phyloP scores from a whole-genome alignment of 2,329 filamentous ascomycete genomes.

The Waltergamsia citrina region DNA sequence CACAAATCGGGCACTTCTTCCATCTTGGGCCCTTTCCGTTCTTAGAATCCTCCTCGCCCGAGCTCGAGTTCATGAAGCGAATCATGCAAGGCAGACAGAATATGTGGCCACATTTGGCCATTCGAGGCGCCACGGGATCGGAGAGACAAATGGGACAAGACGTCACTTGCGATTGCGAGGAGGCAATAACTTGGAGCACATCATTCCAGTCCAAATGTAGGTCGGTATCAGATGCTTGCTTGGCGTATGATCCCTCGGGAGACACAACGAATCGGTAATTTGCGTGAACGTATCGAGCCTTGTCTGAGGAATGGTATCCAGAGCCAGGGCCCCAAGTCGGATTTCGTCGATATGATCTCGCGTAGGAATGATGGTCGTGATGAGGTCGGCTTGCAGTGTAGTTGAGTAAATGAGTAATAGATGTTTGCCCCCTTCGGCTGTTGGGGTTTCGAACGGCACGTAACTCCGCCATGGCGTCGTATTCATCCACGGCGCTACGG shows the following conservation, averaged over 20 bases:
- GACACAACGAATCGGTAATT: conserved; percentile 97
- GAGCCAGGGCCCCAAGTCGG: conserved; percentile 79
- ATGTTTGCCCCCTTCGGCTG: conserved; percentile 85
- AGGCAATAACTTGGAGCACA: conserved; percentile 86
- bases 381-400: conserved; percentile 72
- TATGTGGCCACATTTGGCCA: conserved; percentile 96
- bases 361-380: conserved; percentile 42
- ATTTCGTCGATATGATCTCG: conserved; percentile 56
- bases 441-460: conserved; percentile 46
- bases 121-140: conserved; percentile 84
- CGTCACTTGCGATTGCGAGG: conserved; percentile 75
- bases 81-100: conserved; percentile 92
- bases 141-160: conserved; percentile 94
- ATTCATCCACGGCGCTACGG: conserved; percentile 48
- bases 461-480: conserved; percentile 82
- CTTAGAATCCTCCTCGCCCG: conserved; percentile 51
- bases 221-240: conserved; percentile 79
- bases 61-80: conserved; percentile 84
- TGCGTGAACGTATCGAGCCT: conserved; percentile 82
- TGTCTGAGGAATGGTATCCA: conserved; percentile 83
- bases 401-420: conserved; percentile 93
- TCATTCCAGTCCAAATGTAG: conserved; percentile 83
- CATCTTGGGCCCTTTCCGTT: conserved; percentile 66
- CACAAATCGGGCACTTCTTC: conserved; percentile 96
- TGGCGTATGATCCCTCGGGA: conserved; percentile 68